phyloP scores from a whole-genome alignment of 371 early-diverging fungal genomes.

The Saksenaea oblongispora region DNA sequence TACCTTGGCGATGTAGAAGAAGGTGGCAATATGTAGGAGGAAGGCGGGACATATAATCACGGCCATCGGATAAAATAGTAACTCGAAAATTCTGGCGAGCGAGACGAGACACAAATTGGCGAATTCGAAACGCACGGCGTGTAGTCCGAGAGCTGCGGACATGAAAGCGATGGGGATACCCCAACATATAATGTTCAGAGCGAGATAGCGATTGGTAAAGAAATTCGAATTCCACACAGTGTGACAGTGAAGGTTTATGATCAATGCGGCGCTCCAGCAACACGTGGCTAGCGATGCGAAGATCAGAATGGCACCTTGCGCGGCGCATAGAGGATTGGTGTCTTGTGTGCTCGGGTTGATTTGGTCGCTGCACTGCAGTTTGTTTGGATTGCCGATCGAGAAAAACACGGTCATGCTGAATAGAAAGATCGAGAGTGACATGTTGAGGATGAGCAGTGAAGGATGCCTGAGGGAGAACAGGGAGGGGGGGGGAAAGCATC shows the following conservation, averaged over 20 bases:
- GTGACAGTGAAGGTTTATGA: conserved; percentile 66
- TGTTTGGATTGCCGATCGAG: conserved; percentile 51
- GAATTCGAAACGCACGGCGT: conserved; percentile 59
- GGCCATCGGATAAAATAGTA: conserved; percentile 66
- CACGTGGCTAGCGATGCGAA: conserved; percentile 60
- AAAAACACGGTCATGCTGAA: conserved; percentile 59
- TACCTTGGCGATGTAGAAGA: conserved; percentile 61
- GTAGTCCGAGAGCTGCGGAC: conserved; percentile 43
- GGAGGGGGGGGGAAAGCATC: too few relatives aligned
- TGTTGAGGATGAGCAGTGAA: conserved; percentile 64
- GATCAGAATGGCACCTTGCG: conserved; percentile 62
- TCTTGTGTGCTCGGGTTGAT: conserved; percentile 48
- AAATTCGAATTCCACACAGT: conserved; percentile 68
- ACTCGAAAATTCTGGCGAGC: conserved; percentile 45
- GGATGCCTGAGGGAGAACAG: conserved; percentile 52
- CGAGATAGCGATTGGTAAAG: conserved; percentile 54
- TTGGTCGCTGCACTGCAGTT: conserved; percentile 57
- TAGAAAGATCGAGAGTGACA: conserved; percentile 55
- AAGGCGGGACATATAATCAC: conserved; percentile 60
- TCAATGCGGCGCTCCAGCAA: conserved; percentile 64
- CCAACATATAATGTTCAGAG: conserved; percentile 63
- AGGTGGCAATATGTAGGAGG: conserved; percentile 60
- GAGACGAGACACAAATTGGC: conserved; percentile 63
- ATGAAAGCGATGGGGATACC: conserved; percentile 57
- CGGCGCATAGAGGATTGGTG: conserved; percentile 64